Evolutionary conservation across 345 rosid species (phyloP).

Genomic region (Dovyalis caffra): DNA sequence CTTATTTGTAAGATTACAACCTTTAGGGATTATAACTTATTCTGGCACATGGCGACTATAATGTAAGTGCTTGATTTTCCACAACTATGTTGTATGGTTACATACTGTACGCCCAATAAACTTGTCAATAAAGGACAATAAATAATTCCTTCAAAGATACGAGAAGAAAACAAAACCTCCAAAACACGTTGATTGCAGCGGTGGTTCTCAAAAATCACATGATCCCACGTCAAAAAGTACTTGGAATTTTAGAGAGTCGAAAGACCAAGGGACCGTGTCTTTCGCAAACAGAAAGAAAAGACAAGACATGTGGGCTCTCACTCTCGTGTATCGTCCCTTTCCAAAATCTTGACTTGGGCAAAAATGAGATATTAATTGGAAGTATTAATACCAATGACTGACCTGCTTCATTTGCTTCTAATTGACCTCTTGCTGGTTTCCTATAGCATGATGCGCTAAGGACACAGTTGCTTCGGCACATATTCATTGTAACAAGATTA

Average conservation of each 20-base stretch:
- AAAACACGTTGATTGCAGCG: background rate
- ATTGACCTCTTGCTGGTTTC: background rate
- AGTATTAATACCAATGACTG: too few relatives aligned
- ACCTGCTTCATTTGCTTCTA: background rate
- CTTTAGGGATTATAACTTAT: too few relatives aligned
- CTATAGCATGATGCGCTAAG: background rate
- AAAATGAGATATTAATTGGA: background rate
- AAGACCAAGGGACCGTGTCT: too few relatives aligned
- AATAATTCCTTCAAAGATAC: too few relatives aligned
- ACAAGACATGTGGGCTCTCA: background rate
- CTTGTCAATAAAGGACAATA: background rate
- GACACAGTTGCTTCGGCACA: too few relatives aligned
- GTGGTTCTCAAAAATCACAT: background rate
- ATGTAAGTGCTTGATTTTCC: too few relatives aligned
- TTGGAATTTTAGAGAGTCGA: too few relatives aligned
- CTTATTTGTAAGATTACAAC: too few relatives aligned
- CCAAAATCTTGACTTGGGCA: background rate
- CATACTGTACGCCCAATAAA: background rate
- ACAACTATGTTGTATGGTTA: too few relatives aligned
- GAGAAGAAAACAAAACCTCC: too few relatives aligned
- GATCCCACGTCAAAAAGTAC: background rate
- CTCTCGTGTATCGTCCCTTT: background rate
- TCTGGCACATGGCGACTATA: too few relatives aligned
- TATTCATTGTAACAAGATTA: background rate
- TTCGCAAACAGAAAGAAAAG: background rate